Evolutionary conservation across 1,139 yeast genomes (phyloP).

Genomic region (Meyerozyma carpophila): DNA sequence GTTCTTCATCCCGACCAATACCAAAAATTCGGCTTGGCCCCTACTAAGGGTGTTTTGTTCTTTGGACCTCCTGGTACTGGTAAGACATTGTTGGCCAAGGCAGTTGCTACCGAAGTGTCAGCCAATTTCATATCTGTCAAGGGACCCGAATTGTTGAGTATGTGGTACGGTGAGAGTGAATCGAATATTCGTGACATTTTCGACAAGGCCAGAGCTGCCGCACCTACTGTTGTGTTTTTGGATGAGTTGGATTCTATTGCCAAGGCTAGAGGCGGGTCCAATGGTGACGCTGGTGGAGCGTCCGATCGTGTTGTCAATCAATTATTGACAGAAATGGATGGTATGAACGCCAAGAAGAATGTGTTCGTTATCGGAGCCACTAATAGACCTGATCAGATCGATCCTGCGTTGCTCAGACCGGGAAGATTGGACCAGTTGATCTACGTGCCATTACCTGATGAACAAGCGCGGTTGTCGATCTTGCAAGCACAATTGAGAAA

Average conservation of each 20-base stretch:
- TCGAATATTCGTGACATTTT: constrained; percentile 95
- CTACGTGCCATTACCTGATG: constrained; percentile 98
- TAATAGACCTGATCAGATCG: constrained; percentile 97
- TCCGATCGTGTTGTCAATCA: constrained; percentile 98
- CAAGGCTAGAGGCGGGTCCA: constrained; percentile 89
- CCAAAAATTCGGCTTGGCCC: constrained; percentile 95
- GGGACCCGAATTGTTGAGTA: constrained; percentile 94
- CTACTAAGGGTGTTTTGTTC: constrained; percentile 96
- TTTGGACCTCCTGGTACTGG: constrained; percentile 99
- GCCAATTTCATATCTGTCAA: constrained; percentile 95
- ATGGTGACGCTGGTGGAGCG: constrained; percentile 97
- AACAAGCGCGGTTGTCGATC: constrained; percentile 86
- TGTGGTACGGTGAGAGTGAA: constrained; percentile 99
- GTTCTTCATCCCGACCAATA: constrained; percentile 98
- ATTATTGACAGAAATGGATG: constrained; percentile 98
- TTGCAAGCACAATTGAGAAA: constrained; percentile 94
- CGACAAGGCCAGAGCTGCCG: constrained; percentile 98
- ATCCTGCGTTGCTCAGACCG: constrained; percentile 97
- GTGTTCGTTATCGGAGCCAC: constrained; percentile 99
- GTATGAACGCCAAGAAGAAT: constrained; percentile 99
- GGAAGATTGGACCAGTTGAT: constrained; percentile 98
- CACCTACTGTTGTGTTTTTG: constrained; percentile 95
- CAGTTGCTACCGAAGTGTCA: constrained; percentile 96
- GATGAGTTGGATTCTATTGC: constrained; percentile 98
- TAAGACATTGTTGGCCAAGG: constrained; percentile 94